Base-by-base conservation (phyloP, 176 grass and related monocot genomes). In the Rhipidocladum racemiflorum region DNA sequence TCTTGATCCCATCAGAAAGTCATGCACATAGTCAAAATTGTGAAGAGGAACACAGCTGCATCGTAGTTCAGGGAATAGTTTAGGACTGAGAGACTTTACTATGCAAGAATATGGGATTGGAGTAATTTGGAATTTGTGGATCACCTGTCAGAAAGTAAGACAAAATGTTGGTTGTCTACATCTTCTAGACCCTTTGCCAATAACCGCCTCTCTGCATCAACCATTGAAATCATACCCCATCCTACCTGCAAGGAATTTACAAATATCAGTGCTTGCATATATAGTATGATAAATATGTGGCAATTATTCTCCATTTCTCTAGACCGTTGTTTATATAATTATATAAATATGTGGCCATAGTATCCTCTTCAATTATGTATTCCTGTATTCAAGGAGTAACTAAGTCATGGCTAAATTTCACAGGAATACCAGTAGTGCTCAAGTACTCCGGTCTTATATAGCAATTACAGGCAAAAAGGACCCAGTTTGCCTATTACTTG, bases 111-210 rank as follows among this genome's bases (percentile, higher is more conserved):
- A 14, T 44, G 49, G n/a, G 21, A 81, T 40, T 30, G 8, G 7
- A 45, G n/a, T 29, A 68, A 38, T 18, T 65, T 61, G 20, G 42
- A 50, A 77, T 50, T 70, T 39, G 48, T 43, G 68, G 45, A 60
- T 61, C 64, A 93, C 94, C 94, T 97, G 69, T 97, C 94, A 84
- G 94, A 97, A 91, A 97, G 94, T 50, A 97, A 89, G 8, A 97
- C 86, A 81, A 97, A 97, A 83, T 85, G 87, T 24, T 97, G 94
- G 80, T 97, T 97, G 84, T 97, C 89, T 57, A 61, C 49, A 45
- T 97, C 94, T 82, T 88, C 83, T 40, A 97, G 84, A 61, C 91
- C 94, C 80, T 97, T 89, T 69, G 91, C 94, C 65, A 97, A 66
- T 29, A 97, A 83, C 42, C 94, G 83, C 91, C 80, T 97, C 78